Evolutionary conservation across 495 filamentous ascomycete species (phyloP).

Genomic region (Penicillium soppii): DNA sequence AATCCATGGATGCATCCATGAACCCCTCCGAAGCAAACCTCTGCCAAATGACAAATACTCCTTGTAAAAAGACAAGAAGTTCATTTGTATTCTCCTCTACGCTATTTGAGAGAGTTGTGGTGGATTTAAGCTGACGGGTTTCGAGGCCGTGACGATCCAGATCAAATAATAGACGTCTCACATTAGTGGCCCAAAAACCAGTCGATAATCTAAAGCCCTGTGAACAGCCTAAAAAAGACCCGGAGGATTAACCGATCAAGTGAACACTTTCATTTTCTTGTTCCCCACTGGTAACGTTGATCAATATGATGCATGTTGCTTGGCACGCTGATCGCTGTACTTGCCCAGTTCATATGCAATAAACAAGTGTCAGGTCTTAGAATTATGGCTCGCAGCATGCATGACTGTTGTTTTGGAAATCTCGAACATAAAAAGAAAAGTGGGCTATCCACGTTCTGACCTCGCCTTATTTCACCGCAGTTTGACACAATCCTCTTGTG

Average conservation of each 20-base stretch:
- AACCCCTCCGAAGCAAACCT: conserved; percentile 6
- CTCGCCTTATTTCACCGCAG: neutral
- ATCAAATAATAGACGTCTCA: neutral
- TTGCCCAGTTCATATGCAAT: neutral
- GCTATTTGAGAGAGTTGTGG: too few relatives aligned
- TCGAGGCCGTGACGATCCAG: neutral
- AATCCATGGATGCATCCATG: too few relatives aligned
- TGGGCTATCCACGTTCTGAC: neutral
- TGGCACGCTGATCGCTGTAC: conserved; percentile 14
- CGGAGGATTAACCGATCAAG: conserved; percentile 25
- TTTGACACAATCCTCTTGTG: neutral
- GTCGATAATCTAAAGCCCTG: too few relatives aligned
- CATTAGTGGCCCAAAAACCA: too few relatives aligned
- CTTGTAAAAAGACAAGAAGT: too few relatives aligned
- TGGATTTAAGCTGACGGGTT: too few relatives aligned
- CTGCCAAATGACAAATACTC: neutral
- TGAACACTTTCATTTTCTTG: conserved; percentile 6
- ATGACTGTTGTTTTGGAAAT: neutral
- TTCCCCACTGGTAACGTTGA: conserved; percentile 15
- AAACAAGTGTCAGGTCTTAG: neutral
- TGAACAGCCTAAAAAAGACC: too few relatives aligned
- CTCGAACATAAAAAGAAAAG: neutral
- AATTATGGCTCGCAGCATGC: conserved; percentile 9
- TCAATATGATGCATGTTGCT: conserved; percentile 30
- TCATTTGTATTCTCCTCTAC: too few relatives aligned